These are phyloP conservation scores for Tillandsia fasciculata DNA, from an alignment of 176 grass and related monocot genomes.

Conservation along the genomic window DNA sequence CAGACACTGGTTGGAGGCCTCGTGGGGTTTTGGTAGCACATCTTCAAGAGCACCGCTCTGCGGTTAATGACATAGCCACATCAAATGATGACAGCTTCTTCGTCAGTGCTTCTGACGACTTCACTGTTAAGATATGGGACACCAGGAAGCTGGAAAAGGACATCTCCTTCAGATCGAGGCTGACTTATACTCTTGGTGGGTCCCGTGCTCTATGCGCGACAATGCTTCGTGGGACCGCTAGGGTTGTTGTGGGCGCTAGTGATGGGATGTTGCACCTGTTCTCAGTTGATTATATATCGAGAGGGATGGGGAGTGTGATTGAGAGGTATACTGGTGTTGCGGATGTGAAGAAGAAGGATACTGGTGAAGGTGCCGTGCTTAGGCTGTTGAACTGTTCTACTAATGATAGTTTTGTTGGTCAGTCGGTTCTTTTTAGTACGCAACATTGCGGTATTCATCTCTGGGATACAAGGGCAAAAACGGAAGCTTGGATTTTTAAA, in stretches of 20 bases:
- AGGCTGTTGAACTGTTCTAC: constrained; percentile 64
- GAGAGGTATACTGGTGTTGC: constrained; percentile 83
- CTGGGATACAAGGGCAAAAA: constrained; percentile 69
- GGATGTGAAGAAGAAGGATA: constrained; percentile 67
- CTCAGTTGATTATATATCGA: constrained; percentile 73
- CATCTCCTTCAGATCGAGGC: constrained; percentile 88
- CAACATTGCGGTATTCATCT: constrained; percentile 72
- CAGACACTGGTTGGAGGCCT: constrained; percentile 75
- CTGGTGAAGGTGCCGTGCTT: constrained; percentile 76
- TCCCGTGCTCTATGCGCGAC: constrained; percentile 70
- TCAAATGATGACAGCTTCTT: constrained; percentile 79
- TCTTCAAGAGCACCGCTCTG: constrained; percentile 74
- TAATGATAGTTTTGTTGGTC: constrained; percentile 45
- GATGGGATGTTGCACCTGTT: constrained; percentile 82
- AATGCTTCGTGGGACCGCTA: constrained; percentile 70
- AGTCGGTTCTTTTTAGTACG: constrained; percentile 81
- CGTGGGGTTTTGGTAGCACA: constrained; percentile 91
- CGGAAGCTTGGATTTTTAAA: constrained; percentile 78
- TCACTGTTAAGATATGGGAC: constrained; percentile 94
- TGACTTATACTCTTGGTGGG: constrained; percentile 67
- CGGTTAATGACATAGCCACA: constrained; percentile 84
- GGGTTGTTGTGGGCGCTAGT: constrained; percentile 64
- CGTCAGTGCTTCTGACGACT: constrained; percentile 82
- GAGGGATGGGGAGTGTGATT: constrained; percentile 56
- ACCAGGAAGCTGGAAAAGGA: constrained; percentile 95